Evolutionary conservation across 2,329 filamentous ascomycete species (phyloP).

Genomic region (Rhynchosporium agropyri): DNA sequence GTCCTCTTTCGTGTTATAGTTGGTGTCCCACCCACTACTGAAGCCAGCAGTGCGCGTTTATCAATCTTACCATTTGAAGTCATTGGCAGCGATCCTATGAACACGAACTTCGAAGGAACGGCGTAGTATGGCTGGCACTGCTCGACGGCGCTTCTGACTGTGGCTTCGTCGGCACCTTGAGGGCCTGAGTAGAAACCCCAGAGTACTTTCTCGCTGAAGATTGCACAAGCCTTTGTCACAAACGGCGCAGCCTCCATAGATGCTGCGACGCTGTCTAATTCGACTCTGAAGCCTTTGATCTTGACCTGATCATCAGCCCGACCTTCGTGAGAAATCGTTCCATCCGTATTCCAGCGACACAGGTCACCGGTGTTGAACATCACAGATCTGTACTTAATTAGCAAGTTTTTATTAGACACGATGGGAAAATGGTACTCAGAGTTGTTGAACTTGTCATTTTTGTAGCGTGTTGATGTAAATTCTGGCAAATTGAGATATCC

Average conservation of each 20-base stretch:
- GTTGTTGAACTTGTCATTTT: slow-evolving; percentile 52
- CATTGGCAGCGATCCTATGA: slow-evolving; percentile 50
- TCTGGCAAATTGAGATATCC: slow-evolving; percentile 43
- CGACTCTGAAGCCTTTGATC: slow-evolving; percentile 62
- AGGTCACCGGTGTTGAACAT: slow-evolving; percentile 66
- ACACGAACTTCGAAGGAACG: slow-evolving; percentile 51
- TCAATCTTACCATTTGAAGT: slow-evolving; percentile 61
- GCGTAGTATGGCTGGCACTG: slow-evolving; percentile 57
- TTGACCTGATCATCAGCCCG: slow-evolving; percentile 65
- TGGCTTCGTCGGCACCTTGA: slow-evolving; percentile 39
- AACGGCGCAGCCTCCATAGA: slow-evolving; percentile 51
- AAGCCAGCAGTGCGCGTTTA: slow-evolving; percentile 48
- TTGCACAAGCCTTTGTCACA: slow-evolving; percentile 51
- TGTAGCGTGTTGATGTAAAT: slow-evolving; percentile 54
- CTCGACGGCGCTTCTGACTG: slow-evolving; percentile 25
- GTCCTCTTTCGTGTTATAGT: slow-evolving; percentile 22
- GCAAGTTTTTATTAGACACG: slow-evolving; percentile 2
- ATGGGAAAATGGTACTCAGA: slow-evolving; percentile 48
- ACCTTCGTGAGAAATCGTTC: slow-evolving; percentile 57
- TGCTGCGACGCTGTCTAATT: slow-evolving; percentile 60
- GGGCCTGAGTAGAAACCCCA: slow-evolving; percentile 52
- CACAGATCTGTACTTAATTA: slow-evolving; percentile 42
- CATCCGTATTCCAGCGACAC: slow-evolving; percentile 55
- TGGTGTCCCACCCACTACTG: slow-evolving; percentile 16
- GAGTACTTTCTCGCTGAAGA: slow-evolving; percentile 52